phyloP scores from a whole-genome alignment of 2,329 filamentous ascomycete species.

The Ceratocystiopsis minuta region DNA sequence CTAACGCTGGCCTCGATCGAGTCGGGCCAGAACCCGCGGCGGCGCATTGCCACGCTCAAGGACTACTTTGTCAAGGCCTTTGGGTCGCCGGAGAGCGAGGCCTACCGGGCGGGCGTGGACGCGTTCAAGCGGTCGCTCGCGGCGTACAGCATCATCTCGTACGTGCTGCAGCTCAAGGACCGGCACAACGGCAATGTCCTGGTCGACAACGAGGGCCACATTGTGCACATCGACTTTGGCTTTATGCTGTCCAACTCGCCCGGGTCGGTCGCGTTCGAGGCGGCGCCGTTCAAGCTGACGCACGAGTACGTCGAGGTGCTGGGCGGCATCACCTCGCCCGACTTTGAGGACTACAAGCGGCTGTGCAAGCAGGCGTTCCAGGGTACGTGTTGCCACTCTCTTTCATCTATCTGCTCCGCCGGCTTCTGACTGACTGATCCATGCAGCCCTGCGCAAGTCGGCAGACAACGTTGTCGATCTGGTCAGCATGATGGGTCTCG shows the following conservation, averaged over 20 bases:
- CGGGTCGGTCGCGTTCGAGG: conserved; percentile 69
- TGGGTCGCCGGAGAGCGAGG: conserved; percentile 49
- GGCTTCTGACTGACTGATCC: neutral
- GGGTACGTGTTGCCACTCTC: conserved; percentile 24
- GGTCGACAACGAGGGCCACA: conserved; percentile 71
- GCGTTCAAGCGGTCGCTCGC: conserved; percentile 69
- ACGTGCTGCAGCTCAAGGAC: conserved; percentile 70
- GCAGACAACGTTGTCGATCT: conserved; percentile 68
- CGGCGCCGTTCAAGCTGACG: conserved; percentile 67
- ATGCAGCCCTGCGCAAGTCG: conserved; percentile 47
- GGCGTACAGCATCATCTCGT: conserved; percentile 72
- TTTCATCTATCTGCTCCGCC: neutral
- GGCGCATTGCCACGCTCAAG: conserved; percentile 60
- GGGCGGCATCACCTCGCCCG: conserved; percentile 50
- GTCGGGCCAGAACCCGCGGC: conserved; percentile 51
- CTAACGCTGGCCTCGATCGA: conserved; percentile 60
- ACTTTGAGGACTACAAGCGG: conserved; percentile 59
- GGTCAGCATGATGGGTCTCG: conserved; percentile 67
- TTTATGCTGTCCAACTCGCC: conserved; percentile 83
- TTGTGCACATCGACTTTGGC: conserved; percentile 77
- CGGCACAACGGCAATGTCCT: conserved; percentile 75
- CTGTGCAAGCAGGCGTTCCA: conserved; percentile 74
- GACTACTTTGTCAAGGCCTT: conserved; percentile 74
- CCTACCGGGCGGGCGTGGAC: conserved; percentile 54
- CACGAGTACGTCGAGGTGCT: conserved; percentile 75